Percentiles rank a stretch among this genome's conserved stretches.
Evolutionary conservation across 148 eudicot genomes (phyloP).

Genomic region (Linanthus parryae): DNA sequence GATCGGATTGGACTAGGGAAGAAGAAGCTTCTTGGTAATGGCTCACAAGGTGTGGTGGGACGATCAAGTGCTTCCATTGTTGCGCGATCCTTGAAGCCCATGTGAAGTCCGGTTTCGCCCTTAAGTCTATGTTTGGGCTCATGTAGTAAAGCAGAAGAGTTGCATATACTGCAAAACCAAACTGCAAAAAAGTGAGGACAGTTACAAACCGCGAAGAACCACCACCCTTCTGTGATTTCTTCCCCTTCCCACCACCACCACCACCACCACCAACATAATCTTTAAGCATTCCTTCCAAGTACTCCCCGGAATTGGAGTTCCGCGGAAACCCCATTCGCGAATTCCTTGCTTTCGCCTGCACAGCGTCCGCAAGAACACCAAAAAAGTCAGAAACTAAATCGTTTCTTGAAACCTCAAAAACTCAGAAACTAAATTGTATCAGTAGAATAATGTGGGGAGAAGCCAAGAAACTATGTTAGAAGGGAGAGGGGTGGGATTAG

Average conservation of each 20-base stretch:
- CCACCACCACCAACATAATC: conserved; percentile 65
- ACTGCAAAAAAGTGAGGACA: conserved; percentile 70
- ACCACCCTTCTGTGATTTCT: conserved; percentile 41
- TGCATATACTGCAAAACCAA: conserved; percentile 81
- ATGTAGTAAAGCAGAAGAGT: conserved; percentile 76
- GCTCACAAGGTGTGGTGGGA: conserved; percentile 57
- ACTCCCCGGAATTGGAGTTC: conserved; percentile 42
- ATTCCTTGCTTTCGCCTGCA: conserved; percentile 14
- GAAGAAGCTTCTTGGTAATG: conserved; percentile 43
- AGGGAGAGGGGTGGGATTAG: no score
- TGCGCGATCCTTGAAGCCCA: conserved; percentile 77
- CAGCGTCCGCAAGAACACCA: no score
- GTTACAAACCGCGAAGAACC: conserved; percentile 70
- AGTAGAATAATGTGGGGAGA: no score
- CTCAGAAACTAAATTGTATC: no score
- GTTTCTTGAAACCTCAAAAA: no score
- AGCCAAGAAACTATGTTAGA: no score
- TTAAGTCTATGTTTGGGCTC: conserved; percentile 75
- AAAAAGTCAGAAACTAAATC: no score
- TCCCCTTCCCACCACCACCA: conserved; percentile 34
- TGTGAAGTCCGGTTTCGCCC: conserved; percentile 68
- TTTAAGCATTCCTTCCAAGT: conserved; percentile 62
- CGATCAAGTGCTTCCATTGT: conserved; percentile 66
- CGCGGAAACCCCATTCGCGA: conserved; percentile 31
- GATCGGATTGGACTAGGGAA: conserved; percentile 25